Base-by-base conservation (phyloP, 495 filamentous ascomycete species). In the Copromyces sp. region DNA sequence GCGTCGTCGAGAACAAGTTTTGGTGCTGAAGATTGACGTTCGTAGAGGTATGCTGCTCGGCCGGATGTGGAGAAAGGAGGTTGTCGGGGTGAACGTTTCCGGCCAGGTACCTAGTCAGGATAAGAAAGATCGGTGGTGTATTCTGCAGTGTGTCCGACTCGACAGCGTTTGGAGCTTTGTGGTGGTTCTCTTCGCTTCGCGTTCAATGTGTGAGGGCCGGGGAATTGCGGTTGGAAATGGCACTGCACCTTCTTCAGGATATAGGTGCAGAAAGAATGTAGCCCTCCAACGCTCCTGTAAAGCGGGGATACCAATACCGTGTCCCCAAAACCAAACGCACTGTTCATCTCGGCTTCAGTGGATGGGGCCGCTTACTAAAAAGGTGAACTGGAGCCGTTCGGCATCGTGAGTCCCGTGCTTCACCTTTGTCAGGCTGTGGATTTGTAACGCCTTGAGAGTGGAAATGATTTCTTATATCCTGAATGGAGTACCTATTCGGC, bases 281-380 rank as follows among this genome's bases (percentile, higher is more conserved):
- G 47, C 24, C 24, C 53, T 61, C 44, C 44, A 45, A 45, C 44
- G 44, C 44, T 45, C 24, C 53, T 65, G 53, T 65, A 65, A 65
- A 65, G 53, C 53, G 53, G 53, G 53, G 53, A 32, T 32, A 16
- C 24, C 24, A 6, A 61, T 35, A 65, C 53, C 53, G 53, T 65
- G 29, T 35, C 29, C 29, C 53, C 24, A 61, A 35, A 14, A 4
- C 29, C 3, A 39, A 39, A 70, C 8, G 39, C 69, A 42, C 41
- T 42, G 69, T 72, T 17, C 71, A 40, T 70, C 71, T 39, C 53
- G 59, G 68, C 32, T 70, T 17, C 53, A 61, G 53, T 61, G 53
- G 53, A 65, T 65, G 53, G 53, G 53, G 53, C 53, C 53, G 53
- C 53, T 29, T 29, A 65, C 53, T 65, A 65, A 12, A 29, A 17